Percentiles rank a stretch among this genome's conserved stretches.
Conservation (phyloP, 305 asterid genomes). For the Rubia balearica region DNA sequence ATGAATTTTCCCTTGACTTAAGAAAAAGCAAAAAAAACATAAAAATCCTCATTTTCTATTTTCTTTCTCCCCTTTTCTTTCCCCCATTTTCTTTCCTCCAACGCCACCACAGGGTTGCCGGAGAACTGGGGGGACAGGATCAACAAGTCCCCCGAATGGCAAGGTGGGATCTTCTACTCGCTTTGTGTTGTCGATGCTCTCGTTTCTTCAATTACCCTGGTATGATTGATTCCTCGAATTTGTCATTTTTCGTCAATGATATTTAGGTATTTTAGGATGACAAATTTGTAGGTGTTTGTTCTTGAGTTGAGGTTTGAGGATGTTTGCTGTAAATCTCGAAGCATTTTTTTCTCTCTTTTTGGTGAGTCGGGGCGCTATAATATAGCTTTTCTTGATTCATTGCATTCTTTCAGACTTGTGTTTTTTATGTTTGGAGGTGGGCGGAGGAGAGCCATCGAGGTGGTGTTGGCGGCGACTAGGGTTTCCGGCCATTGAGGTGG, state of each 20-base stretch:
- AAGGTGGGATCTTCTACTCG: slow-evolving; percentile 80
- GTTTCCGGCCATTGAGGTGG: no score
- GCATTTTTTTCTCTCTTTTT: not conserved
- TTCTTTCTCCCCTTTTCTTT: no score
- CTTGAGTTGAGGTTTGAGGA: not conserved
- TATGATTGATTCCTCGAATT: slow-evolving; percentile 5
- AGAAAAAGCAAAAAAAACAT: no score
- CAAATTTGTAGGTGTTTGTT: not conserved
- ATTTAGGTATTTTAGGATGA: not conserved
- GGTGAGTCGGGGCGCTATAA: no score
- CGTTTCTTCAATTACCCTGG: slow-evolving; percentile 79
- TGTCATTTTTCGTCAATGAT: not conserved
- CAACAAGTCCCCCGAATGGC: slow-evolving; percentile 77
- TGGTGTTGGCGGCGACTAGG: no score
- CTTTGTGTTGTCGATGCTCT: slow-evolving; percentile 70
- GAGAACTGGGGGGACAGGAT: slow-evolving; percentile 82
- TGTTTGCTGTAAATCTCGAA: slow-evolving; percentile 8
- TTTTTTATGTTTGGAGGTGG: no score
- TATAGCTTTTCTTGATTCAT: no score
- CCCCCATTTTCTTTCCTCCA: no score
- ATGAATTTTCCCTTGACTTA: no score
- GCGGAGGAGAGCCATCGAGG: no score
- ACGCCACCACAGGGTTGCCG: slow-evolving; percentile 28
- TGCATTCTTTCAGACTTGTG: no score
- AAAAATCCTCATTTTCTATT: no score